Evolutionary conservation across 768 basidiomycete species (phyloP), one percentile per base, ranked within the genome.

Genomic region (Mycena rebaudengoi): DNA sequence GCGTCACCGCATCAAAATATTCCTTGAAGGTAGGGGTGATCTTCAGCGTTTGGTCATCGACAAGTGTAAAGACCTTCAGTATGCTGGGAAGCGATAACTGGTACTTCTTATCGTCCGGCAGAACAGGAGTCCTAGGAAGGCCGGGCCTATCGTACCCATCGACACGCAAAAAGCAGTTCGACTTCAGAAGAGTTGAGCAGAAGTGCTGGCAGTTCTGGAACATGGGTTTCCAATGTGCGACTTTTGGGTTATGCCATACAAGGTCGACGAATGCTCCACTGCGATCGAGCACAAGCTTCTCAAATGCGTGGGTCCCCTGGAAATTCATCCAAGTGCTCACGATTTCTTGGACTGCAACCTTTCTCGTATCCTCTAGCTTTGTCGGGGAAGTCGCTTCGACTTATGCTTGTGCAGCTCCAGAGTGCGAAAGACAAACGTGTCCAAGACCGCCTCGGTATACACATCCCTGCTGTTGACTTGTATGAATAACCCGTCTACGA

Each of bases 121-220:
- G 43, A 45, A 45, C 43, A 25, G 43, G 43, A 45, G 21, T 45
- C 23, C 43, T 45, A 45, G 43, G 20, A 45, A 56, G 35, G 35
- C 54, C 54, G 10, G 54, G n/a, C 41, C 54, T 56, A 56, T 56
- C 54, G 39, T 56, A 43, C 41, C 54, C 39, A 40, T 56, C 54
- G 28, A 56, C 35, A 26, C 54, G 54, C 29, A 56, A 43, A 43
- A 56, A 56, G 41, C 39, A 56, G 35, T 56, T 56, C 29, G 33
- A 39, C 12, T 40, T 21, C 29, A 56, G 39, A 56, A 56, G 35
- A 26, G 35, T 29, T 30, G 45, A 25, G 23, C 58, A 50, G 45
- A 60, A 51, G 35, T 60, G 45, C 58, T 60, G 58, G 26, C 58
- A 60, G 44, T 60, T 50, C 29, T 39, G 58, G 58, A 60, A 60